A percentile compares a stretch with the other conserved stretches of the same genome.
These are phyloP conservation scores for Saccharomyces hybrid DNA, from an alignment of 1,139 yeast genomes.

Conservation along the genomic window DNA sequence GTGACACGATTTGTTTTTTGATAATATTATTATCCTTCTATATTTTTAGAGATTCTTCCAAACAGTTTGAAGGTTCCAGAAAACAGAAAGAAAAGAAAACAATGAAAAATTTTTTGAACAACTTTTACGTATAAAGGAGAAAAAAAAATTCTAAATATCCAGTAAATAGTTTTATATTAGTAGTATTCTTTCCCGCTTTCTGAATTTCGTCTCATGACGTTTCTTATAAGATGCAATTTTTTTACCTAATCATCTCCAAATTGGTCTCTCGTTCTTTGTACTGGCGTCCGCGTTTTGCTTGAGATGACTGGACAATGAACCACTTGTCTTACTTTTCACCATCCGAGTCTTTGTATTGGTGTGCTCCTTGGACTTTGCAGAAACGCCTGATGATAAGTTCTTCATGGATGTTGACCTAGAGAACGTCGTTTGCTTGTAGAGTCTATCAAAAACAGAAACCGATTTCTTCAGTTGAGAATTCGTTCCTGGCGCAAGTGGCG, in stretches of 20 bases:
- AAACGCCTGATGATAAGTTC: conserved; percentile 1
- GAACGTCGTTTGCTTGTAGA: conserved; percentile 13
- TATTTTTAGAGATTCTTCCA: not conserved
- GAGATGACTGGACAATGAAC: conserved; percentile 4
- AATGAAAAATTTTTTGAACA: not conserved
- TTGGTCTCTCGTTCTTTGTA: not conserved
- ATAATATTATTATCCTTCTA: conserved; percentile 1
- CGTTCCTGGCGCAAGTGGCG: not conserved
- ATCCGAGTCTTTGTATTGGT: not conserved
- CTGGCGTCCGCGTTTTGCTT: conserved; percentile 1
- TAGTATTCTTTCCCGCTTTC: not conserved
- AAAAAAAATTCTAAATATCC: not conserved
- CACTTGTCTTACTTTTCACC: conserved; percentile 5
- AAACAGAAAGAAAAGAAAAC: not conserved
- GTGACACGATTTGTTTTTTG: not conserved
- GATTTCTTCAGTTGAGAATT: not conserved
- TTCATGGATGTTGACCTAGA: conserved; percentile 12
- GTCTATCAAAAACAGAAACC: conserved; percentile 10
- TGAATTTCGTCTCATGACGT: not conserved
- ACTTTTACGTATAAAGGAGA: not conserved
- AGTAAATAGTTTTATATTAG: conserved; percentile 1
- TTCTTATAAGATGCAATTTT: not conserved
- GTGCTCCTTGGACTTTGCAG: not conserved
- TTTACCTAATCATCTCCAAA: not conserved
- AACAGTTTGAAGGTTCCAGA: not conserved